Conservation (phyloP, 352 stramenopile species). For the Phytophthora kernoviae region DNA sequence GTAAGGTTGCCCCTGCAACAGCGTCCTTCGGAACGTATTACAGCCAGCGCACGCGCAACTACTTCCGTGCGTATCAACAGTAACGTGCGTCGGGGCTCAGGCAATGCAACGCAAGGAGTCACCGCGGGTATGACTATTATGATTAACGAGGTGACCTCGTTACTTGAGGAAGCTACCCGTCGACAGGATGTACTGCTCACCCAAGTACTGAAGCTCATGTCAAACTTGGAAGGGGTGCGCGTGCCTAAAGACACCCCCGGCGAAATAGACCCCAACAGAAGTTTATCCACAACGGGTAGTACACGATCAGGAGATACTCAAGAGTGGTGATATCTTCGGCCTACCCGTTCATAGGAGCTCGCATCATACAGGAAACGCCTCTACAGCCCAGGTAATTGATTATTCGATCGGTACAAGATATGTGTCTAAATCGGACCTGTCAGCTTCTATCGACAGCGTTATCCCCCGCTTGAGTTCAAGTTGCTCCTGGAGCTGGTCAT, state of each 20-base stretch:
- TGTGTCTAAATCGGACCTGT: constrained; percentile 17
- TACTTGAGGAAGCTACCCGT: constrained; percentile 52
- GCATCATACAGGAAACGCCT: too few species aligned
- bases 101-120: constrained; percentile 20
- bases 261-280: constrained; percentile 10
- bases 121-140: constrained; percentile 46
- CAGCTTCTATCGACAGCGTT: constrained; percentile 11
- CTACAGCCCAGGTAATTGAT: constrained; percentile 1
- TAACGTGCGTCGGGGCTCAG: constrained; percentile 33
- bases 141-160: constrained; percentile 43
- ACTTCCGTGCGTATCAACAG: constrained; percentile 45
- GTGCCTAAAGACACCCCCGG: constrained; percentile 4
- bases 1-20: constrained; percentile 27
- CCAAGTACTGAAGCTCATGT: constrained; percentile 43
- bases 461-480: constrained; percentile 65
- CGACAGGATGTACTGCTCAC: constrained; percentile 52
- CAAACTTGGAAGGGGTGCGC: constrained; percentile 31
- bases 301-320: too few species aligned
- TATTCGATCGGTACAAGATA: constrained; percentile 29
- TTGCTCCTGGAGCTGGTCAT: constrained; percentile 56
- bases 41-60: constrained; percentile 26
- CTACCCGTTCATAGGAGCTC: too few species aligned
- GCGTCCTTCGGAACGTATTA: constrained; percentile 29
- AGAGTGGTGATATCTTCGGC: too few species aligned
- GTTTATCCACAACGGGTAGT: neutral